phyloP scores from a whole-genome alignment of 2,329 filamentous ascomycete species.

The Alternaria arbusti region DNA sequence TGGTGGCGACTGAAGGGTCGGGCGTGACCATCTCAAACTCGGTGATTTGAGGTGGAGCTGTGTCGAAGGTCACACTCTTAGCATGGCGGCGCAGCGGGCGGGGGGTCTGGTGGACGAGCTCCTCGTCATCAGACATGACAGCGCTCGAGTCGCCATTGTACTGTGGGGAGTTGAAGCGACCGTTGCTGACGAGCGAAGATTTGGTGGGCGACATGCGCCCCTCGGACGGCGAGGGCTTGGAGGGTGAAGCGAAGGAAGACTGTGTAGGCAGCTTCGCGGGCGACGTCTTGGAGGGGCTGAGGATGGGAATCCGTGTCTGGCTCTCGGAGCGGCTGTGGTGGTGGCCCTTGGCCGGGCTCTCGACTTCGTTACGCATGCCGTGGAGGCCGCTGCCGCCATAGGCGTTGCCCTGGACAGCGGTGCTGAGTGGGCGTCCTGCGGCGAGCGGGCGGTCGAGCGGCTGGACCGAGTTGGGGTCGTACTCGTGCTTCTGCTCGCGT shows the following conservation, averaged over 20 bases:
- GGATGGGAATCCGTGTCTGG: conserved; percentile 65
- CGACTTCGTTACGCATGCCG: conserved; percentile 47
- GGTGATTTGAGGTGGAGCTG: conserved; percentile 89
- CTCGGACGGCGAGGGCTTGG: conserved; percentile 31
- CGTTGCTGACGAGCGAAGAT: conserved; percentile 77
- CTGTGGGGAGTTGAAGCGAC: conserved; percentile 59
- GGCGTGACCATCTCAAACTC: conserved; percentile 99
- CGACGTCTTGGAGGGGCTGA: conserved; percentile 62
- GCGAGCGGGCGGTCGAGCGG: conserved; percentile 83
- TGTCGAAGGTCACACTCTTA: conserved; percentile 97
- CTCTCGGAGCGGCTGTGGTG: conserved; percentile 60
- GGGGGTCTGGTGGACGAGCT: conserved; percentile 66
- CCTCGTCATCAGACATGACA: conserved; percentile 54
- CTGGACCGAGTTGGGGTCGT: conserved; percentile 80
- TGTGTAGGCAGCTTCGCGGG: conserved; percentile 67
- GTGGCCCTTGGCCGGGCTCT: conserved; percentile 39
- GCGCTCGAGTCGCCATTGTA: conserved; percentile 45
- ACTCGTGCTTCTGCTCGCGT: conserved; percentile 88
- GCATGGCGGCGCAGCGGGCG: conserved; percentile 79
- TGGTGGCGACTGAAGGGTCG: conserved; percentile 87
- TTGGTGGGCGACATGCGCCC: conserved; percentile 79
- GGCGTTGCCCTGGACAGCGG: conserved; percentile 72
- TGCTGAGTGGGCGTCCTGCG: conserved; percentile 62
- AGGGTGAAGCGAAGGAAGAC: conserved; percentile 31
- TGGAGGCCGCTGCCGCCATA: conserved; percentile 66